These are phyloP conservation scores for Termitomyces sp. DNA, from an alignment of 768 basidiomycete species.

Conservation along the genomic window DNA sequence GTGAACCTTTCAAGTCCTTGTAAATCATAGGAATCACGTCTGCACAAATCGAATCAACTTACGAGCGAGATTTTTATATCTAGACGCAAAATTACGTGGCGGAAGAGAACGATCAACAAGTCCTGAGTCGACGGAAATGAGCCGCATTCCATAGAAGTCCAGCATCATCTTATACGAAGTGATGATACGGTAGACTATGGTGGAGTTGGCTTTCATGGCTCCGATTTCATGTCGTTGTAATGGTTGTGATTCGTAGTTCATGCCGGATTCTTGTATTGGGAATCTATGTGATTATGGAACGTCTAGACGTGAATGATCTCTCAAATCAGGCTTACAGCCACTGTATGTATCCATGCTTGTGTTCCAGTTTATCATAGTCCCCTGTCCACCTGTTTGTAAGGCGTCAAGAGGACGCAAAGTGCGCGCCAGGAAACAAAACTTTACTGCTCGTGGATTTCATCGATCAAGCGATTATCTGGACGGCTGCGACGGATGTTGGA, in stretches of 20 bases:
- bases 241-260: slow-evolving; percentile 67
- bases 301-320: background rate
- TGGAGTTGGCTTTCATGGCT: slow-evolving; percentile 48
- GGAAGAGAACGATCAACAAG: slow-evolving; percentile 49
- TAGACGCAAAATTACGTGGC: slow-evolving; percentile 45
- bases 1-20: slow-evolving; percentile 38
- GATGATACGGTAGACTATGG: slow-evolving; percentile 47
- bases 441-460: slow-evolving; percentile 61
- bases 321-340: slow-evolving; percentile 57
- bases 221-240: slow-evolving; percentile 63
- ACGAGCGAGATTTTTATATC: slow-evolving; percentile 68
- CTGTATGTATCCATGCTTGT: slow-evolving; percentile 72
- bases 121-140: slow-evolving; percentile 56
- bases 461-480: slow-evolving; percentile 59
- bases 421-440: slow-evolving; percentile 10
- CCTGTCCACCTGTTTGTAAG: slow-evolving; percentile 55
- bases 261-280: slow-evolving; percentile 70
- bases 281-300: slow-evolving; percentile 38
- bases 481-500: slow-evolving; percentile 49
- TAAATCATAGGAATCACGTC: background rate
- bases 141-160: slow-evolving; percentile 76
- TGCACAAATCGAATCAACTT: slow-evolving; percentile 26
- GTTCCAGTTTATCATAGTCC: slow-evolving; percentile 59
- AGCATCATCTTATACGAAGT: slow-evolving; percentile 72
- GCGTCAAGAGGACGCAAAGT: background rate